Evolutionary conservation across 2,329 filamentous ascomycete genomes (phyloP).

Genomic region (Graphilbum sp.): DNA sequence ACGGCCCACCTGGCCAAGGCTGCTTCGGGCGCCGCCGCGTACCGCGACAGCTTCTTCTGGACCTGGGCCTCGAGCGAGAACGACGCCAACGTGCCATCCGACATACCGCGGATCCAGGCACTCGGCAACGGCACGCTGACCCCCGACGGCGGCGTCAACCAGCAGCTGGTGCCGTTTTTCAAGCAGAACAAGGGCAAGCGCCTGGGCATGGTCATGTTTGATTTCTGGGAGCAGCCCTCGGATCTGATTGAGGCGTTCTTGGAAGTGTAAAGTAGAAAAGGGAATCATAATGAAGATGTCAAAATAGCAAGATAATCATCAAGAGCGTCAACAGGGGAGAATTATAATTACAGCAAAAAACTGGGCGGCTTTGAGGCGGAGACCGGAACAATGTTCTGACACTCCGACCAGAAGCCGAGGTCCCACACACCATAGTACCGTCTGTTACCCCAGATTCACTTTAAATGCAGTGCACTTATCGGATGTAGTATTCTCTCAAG

Average conservation of each 20-base stretch:
- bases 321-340: no score
- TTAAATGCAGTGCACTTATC: no score
- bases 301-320: no score
- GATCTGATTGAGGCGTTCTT: conserved; percentile 18
- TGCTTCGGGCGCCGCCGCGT: conserved; percentile 11
- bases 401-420: no score
- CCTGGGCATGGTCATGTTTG: conserved; percentile 34
- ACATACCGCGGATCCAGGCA: conserved; percentile 28
- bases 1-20: conserved; percentile 21
- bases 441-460: no score
- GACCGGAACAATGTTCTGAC: no score
- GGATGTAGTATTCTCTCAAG: no score
- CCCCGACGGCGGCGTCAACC: conserved; percentile 26
- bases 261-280: no score
- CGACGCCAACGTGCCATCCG: conserved; percentile 18
- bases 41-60: conserved; percentile 27
- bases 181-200: conserved; percentile 21
- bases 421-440: no score
- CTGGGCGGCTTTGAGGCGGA: no score
- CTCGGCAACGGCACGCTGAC: conserved; percentile 23
- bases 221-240: conserved; percentile 28
- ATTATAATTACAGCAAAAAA: no score
- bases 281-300: no score
- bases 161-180: conserved; percentile 21
- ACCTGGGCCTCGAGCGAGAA: conserved; percentile 29